Base-by-base conservation (phyloP, 441 rosid species). In the Populus trichocarpa region DNA sequence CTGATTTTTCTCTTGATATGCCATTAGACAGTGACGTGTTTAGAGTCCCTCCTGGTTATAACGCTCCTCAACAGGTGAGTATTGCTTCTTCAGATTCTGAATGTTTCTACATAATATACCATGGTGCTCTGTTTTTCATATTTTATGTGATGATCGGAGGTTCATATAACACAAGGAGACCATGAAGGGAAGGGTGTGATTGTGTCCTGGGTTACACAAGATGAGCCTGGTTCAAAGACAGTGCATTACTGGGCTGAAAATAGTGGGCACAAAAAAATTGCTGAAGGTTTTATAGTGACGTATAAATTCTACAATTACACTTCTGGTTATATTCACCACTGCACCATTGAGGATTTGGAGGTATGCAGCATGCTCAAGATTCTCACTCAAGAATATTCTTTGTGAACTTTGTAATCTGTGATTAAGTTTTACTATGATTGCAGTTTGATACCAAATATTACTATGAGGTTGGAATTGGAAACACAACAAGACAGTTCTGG, bases 281-380 rank as follows among this genome's bases (percentile, higher is more conserved):
- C 87, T 0, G 83, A 88, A 8, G 94, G 91, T 74, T 75, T 81
- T 6, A 38, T 87, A 46, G 77, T 79, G 36, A 84, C 80, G 14
- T 89, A 93, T 87, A 84, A 80, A 25, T 90, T 71, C 90, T 85
- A 69, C 78, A 86, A 93, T 81, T 93, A 93, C 84, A 90, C 91
- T 25, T 93, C 97, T 46, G 94, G 94, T 70, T 93, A 84, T 70
- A 91, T 93, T 80, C 97, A 91, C 63, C 95, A 93, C 78, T 88
- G 91, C 77, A 35, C 88, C 59, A 84, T 93, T 8, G 59, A 81
- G 33, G 75, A 84, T 83, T 83, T 93, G 71, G 86, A 90, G 89
- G 97, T 92, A 83, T 75, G 80, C 7, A 26, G n/a, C 67, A 16
- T n/a, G 25, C 36, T 38, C 30, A 5, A 11, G 33, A 10, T 35